Conservation (phyloP, 768 basidiomycete species). For the Polyporus arcularius region DNA sequence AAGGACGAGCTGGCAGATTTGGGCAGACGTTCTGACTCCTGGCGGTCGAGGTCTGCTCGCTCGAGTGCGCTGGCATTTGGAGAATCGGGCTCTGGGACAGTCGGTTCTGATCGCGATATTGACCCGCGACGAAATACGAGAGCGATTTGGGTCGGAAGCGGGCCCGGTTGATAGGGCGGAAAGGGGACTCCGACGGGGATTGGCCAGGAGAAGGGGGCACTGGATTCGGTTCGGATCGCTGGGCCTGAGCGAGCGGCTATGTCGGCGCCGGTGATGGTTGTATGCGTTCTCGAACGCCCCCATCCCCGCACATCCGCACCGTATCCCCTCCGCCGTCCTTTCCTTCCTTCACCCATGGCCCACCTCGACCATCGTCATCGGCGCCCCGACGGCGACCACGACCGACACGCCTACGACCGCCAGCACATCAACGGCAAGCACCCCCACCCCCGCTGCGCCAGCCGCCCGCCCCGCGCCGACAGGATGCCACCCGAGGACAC, state of each 20-base stretch:
- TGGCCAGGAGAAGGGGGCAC: constrained; percentile 11
- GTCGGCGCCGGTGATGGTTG: constrained; percentile 26
- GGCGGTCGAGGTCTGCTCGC: no score
- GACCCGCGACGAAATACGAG: constrained; percentile 14
- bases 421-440: constrained; percentile 27
- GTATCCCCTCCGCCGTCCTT: constrained; percentile 54
- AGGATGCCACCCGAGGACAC: constrained; percentile 32
- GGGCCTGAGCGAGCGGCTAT: constrained; percentile 22
- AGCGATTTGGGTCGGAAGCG: constrained; percentile 15
- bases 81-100: no score
- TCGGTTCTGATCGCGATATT: background rate
- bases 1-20: no score
- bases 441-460: constrained; percentile 30
- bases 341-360: constrained; percentile 58
- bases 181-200: constrained; percentile 13
- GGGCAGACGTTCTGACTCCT: no score
- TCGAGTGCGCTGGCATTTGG: no score
- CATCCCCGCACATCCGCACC: constrained; percentile 63
- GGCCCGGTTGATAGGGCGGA: constrained; percentile 22
- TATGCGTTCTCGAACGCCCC: constrained; percentile 23
- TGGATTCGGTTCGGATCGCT: constrained; percentile 23
- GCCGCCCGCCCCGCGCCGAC: constrained; percentile 21
- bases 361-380: constrained; percentile 50
- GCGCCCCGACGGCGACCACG: constrained; percentile 44
- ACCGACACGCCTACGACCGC: constrained; percentile 24